Conservation (phyloP, 345 rosid species). For the Psidium guajava region DNA sequence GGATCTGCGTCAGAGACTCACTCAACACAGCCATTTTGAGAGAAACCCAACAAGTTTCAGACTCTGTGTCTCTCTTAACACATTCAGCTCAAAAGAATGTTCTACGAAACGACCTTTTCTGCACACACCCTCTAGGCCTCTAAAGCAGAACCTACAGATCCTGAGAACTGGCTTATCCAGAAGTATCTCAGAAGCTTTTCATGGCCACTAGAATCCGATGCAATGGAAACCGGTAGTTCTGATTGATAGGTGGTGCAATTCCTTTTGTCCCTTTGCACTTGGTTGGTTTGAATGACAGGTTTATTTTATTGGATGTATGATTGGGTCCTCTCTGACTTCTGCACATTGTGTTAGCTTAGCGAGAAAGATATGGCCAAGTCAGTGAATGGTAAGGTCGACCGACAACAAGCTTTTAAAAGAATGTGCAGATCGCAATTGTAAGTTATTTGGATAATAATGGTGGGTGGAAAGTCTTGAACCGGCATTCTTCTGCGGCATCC, state of each 20-base stretch:
- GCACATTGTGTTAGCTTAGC: not conserved
- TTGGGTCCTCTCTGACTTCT: not conserved
- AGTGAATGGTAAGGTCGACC: not conserved
- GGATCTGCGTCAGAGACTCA: slow-evolving; percentile 34
- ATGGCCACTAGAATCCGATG: not conserved
- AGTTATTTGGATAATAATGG: not conserved
- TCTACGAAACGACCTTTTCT: not conserved
- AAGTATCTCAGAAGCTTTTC: not conserved
- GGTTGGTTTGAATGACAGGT: slow-evolving; percentile 5
- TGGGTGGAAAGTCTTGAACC: not conserved
- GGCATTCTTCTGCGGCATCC: not conserved
- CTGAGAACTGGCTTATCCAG: not conserved
- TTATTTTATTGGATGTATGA: not conserved
- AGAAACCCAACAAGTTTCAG: not conserved
- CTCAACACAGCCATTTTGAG: slow-evolving; percentile 28
- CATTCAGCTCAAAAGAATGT: not conserved
- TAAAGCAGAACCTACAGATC: not conserved
- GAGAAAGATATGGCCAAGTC: not conserved
- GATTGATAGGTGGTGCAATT: not conserved
- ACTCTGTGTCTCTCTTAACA: not conserved
- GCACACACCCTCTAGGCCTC: not conserved
- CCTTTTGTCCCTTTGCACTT: not conserved
- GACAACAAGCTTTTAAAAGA: not conserved
- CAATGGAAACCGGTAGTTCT: not conserved
- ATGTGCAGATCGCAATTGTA: not conserved